Evolutionary conservation across 192 early-diverging fungal genomes (phyloP), one percentile per base, ranked within the genome.

Genomic region (Diversispora eburnea): DNA sequence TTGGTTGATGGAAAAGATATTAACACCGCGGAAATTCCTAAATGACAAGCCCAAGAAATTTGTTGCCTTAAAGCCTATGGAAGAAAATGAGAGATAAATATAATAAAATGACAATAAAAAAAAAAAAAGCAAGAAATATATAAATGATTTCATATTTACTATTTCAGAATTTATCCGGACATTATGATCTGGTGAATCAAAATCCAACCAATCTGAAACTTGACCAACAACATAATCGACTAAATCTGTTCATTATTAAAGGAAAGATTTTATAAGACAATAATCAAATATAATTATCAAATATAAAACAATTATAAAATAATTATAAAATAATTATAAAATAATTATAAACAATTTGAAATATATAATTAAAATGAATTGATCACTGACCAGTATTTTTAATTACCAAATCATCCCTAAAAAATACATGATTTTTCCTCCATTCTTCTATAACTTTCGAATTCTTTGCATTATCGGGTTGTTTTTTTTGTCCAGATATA

Each of bases 11-110:
- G 76, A 54, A 80, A 75, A 8, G 84, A 84, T 6, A 91, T 76
- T 39, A 92, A 62, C 22, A 93, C 75, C 5, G 86, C 80, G 5
- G 81, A 69, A 8, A 93, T 54, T 1, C 91, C 90, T 25, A 94
- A 67, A 78, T 94, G 91, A 8, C 84, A 70, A 0, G 84, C 88
- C 91, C 90, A 94, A 9, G 87, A 80, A 17, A 88, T 71, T 79
- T 93, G 85, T 70, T 88, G 86, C 42, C 82, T 83, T 48, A 88
- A 72, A 15, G 84, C 88, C 76, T 80, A 58, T 19, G 55, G 17
- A 13, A 43, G 54, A 22, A 9, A 5, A 68, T 39, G 9, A 13
- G 12, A 15, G 25, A 25, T 0, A 17, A 13, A 12, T 19, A 4
- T n/a, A 61, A 33, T 64, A n/a, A 17, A 33, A 57, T 15, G 13